A percentile compares a stretch with the other conserved stretches of the same genome.
Evolutionary conservation across 495 filamentous ascomycete genomes (phyloP).

Genomic region (Thermochaetoides thermophila): DNA sequence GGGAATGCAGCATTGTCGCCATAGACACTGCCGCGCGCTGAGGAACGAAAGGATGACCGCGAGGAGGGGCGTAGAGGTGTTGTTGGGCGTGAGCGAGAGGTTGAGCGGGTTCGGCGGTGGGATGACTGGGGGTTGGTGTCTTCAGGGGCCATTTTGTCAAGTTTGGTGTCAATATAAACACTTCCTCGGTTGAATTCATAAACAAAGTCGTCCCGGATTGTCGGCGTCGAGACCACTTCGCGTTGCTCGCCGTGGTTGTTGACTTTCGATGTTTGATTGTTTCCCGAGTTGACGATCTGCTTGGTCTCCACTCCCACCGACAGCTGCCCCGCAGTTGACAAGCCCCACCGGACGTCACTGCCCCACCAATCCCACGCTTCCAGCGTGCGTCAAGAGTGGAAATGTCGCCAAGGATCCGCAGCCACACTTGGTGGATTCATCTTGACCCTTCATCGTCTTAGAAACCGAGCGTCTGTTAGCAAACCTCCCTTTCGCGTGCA

Average conservation of each 20-base stretch:
- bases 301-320: no score
- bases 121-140: not conserved
- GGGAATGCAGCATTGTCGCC: conserved; percentile 48
- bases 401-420: no score
- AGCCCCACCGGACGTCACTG: not conserved
- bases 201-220: no score
- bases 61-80: conserved; percentile 88
- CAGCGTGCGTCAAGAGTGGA: no score
- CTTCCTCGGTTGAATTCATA: no score
- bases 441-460: not conserved
- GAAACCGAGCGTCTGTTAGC: no score
- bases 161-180: no score
- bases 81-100: conserved; percentile 62
- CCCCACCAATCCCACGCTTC: not conserved
- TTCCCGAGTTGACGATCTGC: conserved; percentile 1
- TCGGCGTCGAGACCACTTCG: not conserved
- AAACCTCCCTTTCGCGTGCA: not conserved
- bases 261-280: conserved; percentile 3
- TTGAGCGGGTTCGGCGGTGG: conserved; percentile 24
- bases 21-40: conserved; percentile 34
- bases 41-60: conserved; percentile 70
- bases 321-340: conserved; percentile 2
- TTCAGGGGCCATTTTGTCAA: conserved; percentile 10
- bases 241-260: not conserved
- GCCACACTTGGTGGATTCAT: conserved; percentile 1